A percentile compares a stretch with the other conserved stretches of the same genome.
Evolutionary conservation across 257 asterid species (phyloP).

Genomic region (Coffea canephora): DNA sequence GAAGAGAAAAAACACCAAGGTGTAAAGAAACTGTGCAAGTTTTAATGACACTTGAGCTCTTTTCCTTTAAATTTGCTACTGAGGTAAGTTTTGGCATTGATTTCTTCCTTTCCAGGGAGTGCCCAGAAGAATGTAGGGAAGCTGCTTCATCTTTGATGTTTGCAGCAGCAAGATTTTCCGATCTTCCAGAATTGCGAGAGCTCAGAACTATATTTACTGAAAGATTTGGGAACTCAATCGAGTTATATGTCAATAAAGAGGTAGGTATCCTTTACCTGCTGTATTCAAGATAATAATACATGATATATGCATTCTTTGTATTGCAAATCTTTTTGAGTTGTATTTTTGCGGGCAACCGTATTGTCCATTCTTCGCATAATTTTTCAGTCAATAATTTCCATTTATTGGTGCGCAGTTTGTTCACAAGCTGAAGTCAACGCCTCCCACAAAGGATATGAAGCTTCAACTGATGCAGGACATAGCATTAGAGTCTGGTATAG

Average conservation of each 20-base stretch:
- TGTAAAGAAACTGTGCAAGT: too few species aligned
- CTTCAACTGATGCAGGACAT: conserved; percentile 65
- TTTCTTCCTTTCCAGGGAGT: conserved; percentile 46
- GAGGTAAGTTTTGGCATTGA: background rate
- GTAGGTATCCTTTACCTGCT: conserved; percentile 24
- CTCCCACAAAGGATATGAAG: conserved; percentile 58
- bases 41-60: background rate
- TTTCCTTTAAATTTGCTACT: background rate
- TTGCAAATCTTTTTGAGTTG: background rate
- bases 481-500: conserved; percentile 58
- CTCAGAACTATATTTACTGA: conserved; percentile 63
- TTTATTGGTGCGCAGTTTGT: conserved; percentile 41
- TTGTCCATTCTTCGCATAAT: background rate
- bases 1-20: too few species aligned
- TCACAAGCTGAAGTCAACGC: conserved; percentile 46
- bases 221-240: conserved; percentile 59
- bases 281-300: background rate
- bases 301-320: background rate
- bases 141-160: conserved; percentile 69
- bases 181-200: conserved; percentile 81
- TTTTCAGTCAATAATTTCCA: background rate
- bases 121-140: conserved; percentile 90
- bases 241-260: conserved; percentile 56
- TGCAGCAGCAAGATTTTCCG: conserved; percentile 92
- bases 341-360: background rate